Percentiles rank a stretch among this genome's conserved stretches.
phyloP scores from a whole-genome alignment of 768 basidiomycete genomes.

The Auricularia sp. region DNA sequence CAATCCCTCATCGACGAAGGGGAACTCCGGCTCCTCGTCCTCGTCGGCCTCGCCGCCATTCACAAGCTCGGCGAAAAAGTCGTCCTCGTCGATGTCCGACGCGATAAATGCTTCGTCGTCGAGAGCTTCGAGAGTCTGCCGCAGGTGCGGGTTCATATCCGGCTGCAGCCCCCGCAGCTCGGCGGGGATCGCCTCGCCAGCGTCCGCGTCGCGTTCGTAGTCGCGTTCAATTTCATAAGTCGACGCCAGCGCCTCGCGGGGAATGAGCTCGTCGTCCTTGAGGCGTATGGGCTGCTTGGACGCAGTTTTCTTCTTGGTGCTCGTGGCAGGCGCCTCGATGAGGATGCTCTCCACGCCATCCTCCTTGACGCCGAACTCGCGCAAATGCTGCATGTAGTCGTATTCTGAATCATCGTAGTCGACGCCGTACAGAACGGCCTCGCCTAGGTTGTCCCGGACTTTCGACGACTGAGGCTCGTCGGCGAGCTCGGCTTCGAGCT shows the following conservation, averaged over 20 bases:
- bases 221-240: slow-evolving; percentile 60
- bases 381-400: slow-evolving; percentile 97
- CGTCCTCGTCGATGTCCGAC: slow-evolving; percentile 54
- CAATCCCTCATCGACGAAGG: slow-evolving; percentile 48
- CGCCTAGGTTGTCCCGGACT: slow-evolving; percentile 54
- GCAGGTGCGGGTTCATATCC: slow-evolving; percentile 90
- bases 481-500: slow-evolving; percentile 2
- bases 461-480: neutral
- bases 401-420: slow-evolving; percentile 95
- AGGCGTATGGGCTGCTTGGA: slow-evolving; percentile 1
- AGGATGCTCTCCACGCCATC: slow-evolving; percentile 74
- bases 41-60: slow-evolving; percentile 55
- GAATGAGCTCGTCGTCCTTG: slow-evolving; percentile 25
- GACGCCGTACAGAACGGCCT: slow-evolving; percentile 82
- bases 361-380: slow-evolving; percentile 62
- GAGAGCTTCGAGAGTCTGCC: slow-evolving; percentile 86
- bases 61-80: slow-evolving; percentile 64
- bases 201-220: slow-evolving; percentile 39
- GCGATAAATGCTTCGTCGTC: slow-evolving; percentile 95
- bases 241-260: slow-evolving; percentile 64
- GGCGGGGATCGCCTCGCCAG: slow-evolving; percentile 67
- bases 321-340: slow-evolving; percentile 55
- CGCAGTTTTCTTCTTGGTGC: slow-evolving; percentile 26
- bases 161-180: slow-evolving; percentile 86
- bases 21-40: slow-evolving; percentile 54